Evolutionary conservation across 495 filamentous ascomycete species (phyloP), one percentile per base, ranked within the genome.

Genomic region (Durotheca rogersii): DNA sequence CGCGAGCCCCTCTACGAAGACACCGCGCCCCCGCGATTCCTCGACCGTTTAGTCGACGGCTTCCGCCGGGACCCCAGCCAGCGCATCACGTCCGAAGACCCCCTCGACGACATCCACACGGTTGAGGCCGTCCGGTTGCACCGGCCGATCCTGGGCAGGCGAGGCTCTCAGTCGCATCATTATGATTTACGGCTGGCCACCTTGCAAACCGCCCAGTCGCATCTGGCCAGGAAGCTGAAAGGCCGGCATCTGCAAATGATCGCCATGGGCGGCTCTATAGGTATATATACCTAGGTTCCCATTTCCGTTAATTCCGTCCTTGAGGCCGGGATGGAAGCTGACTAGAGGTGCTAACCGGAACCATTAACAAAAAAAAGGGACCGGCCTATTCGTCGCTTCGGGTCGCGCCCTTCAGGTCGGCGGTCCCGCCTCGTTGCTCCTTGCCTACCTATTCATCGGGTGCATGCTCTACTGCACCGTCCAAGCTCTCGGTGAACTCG

Each of bases 231-330:
- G 48, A 79, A 78, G 57, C 66, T 96, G 41, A 93, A 94, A 68
- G 83, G 85, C 11, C 78, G 90, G 31, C 91, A 96, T 74, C 65
- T 96, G 53, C 90, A 95, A 75, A 95, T 96, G 90, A 95, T 96
- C 74, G 91, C 91, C 5, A 94, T 96, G 56, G 90, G 90, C 53
- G 93, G 93, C 27, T 92, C 88, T 1, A 96, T 98, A 55, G 92
- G 92, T 85, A 81, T 38, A 74, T 43, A 16, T 9, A 9, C 53
- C 35, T 19, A n/a, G n/a, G n/a, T n/a, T n/a, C n/a, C 37, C 7
- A 30, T 55, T 25, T 31, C 31, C 6, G 20, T 31, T 14, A 14
- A 17, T n/a, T 32, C 48, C n/a, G 39, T 23, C 34, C 47, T 41
- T 51, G 27, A 46, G 32, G 14, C 45, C 14, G 4, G 34, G 6